phyloP scores from a whole-genome alignment of 169 alveolate species.

The Plasmodium reichenowi region DNA sequence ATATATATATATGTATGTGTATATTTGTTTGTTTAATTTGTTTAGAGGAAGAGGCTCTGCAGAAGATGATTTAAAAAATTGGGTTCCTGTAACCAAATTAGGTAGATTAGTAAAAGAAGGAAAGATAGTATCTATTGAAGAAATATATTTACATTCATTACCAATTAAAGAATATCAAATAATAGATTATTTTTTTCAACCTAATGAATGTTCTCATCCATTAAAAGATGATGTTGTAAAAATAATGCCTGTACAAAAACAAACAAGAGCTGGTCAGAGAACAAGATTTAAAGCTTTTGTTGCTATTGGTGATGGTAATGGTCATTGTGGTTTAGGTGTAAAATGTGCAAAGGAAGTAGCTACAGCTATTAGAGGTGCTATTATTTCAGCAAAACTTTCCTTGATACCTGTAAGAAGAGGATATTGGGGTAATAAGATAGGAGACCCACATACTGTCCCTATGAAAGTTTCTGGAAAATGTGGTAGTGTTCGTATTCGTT shows the following conservation, averaged over 20 bases:
- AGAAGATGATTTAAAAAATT: slow-evolving; percentile 96
- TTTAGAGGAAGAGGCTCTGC: slow-evolving; percentile 90
- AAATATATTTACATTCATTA: slow-evolving; percentile 98
- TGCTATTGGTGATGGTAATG: slow-evolving; percentile 98
- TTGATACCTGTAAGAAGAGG: slow-evolving; percentile 99
- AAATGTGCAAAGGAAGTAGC: slow-evolving; percentile 99
- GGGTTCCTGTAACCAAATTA: slow-evolving; percentile 99
- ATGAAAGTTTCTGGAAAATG: slow-evolving; percentile 99
- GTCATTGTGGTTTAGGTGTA: slow-evolving; percentile 98
- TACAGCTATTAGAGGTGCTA: slow-evolving; percentile 99
- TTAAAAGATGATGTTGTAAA: slow-evolving; percentile 99
- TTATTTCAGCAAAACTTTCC: slow-evolving; percentile 98
- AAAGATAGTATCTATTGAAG: slow-evolving; percentile 97
- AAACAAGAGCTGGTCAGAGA: slow-evolving; percentile 99
- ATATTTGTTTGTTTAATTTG: slow-evolving; percentile 2
- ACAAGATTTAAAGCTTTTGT: slow-evolving; percentile 99
- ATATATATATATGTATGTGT: background rate
- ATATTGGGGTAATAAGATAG: slow-evolving; percentile 99
- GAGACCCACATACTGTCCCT: slow-evolving; percentile 99
- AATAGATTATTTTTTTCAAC: slow-evolving; percentile 94
- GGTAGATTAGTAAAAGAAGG: slow-evolving; percentile 99
- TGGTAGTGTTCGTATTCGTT: slow-evolving; percentile 99
- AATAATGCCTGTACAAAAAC: slow-evolving; percentile 99
- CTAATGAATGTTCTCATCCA: slow-evolving; percentile 88
- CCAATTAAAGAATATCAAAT: slow-evolving; percentile 99